Conservation (phyloP, 345 rosid species). For the Lepidium didymum region DNA sequence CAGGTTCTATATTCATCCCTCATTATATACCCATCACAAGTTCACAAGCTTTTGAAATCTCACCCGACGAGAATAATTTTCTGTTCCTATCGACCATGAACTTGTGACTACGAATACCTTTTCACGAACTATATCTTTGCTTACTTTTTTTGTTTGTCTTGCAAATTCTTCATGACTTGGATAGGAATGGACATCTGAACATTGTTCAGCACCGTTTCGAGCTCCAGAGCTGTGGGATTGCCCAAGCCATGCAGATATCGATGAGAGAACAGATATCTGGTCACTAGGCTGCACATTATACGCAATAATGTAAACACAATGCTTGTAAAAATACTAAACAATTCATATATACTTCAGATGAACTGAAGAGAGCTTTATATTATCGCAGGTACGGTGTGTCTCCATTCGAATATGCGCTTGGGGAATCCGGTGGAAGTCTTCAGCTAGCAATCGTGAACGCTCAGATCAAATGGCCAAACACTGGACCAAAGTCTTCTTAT, state of each 20-base stretch:
- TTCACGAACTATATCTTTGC: background rate
- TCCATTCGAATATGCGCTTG: conserved; percentile 95
- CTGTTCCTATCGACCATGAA: background rate
- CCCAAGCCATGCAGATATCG: conserved; percentile 90
- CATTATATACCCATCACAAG: background rate
- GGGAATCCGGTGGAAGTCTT: conserved; percentile 96
- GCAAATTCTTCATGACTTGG: background rate
- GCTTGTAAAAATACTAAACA: background rate
- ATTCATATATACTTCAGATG: background rate
- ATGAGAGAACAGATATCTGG: conserved; percentile 98
- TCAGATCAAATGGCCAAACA: conserved; percentile 89
- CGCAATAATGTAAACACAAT: conserved; percentile 73
- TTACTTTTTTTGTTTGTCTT: background rate
- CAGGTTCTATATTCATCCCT: conserved; percentile 49
- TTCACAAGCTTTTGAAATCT: background rate
- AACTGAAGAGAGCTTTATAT: background rate
- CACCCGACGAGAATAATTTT: background rate
- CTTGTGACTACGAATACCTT: background rate
- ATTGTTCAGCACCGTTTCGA: conserved; percentile 94
- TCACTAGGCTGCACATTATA: conserved; percentile 97
- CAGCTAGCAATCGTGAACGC: conserved; percentile 86
- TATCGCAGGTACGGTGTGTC: conserved; percentile 74
- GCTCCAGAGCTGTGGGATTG: conserved; percentile 99
- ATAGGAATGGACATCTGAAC: conserved; percentile 97
- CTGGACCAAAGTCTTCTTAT: conserved; percentile 66